phyloP scores from a whole-genome alignment of 257 asterid genomes.

The Jasminum sambac region DNA sequence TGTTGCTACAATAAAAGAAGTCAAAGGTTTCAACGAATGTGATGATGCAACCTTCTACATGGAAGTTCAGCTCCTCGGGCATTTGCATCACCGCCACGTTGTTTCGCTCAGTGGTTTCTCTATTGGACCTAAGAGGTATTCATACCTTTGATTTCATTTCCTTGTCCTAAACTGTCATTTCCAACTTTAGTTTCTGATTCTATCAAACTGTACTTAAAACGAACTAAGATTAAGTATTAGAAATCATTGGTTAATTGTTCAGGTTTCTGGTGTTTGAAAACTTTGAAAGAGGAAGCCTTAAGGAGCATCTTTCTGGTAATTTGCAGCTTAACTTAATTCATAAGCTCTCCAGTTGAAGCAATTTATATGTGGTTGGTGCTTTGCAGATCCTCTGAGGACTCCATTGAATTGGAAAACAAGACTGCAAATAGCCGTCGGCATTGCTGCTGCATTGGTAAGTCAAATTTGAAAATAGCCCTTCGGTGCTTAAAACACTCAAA shows the following conservation, averaged over 20 bases:
- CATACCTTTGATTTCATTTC: slow-evolving; percentile 5
- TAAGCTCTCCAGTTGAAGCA: slow-evolving; percentile 1
- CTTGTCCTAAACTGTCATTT: not conserved
- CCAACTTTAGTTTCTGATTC: not conserved
- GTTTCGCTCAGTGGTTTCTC: slow-evolving; percentile 70
- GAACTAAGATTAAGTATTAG: not conserved
- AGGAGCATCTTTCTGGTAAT: slow-evolving; percentile 79
- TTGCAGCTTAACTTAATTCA: slow-evolving; percentile 7
- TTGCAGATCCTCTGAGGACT: slow-evolving; percentile 83
- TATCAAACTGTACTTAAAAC: not conserved
- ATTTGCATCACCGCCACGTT: slow-evolving; percentile 90
- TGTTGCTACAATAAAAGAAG: slow-evolving; percentile 62
- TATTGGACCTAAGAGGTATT: slow-evolving; percentile 63
- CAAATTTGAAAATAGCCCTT: slow-evolving; percentile 3
- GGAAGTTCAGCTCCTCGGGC: slow-evolving; percentile 61
- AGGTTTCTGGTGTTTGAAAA: slow-evolving; percentile 79
- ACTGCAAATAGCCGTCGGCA: slow-evolving; percentile 65
- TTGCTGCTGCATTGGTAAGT: slow-evolving; percentile 92
- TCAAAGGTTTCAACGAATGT: slow-evolving; percentile 39
- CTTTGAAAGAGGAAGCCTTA: slow-evolving; percentile 75
- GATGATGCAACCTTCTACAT: slow-evolving; percentile 52
- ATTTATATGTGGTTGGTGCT: slow-evolving; percentile 14
- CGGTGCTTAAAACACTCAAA: not conserved
- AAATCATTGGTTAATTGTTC: slow-evolving; percentile 17
- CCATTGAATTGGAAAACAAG: slow-evolving; percentile 93